phyloP scores from a whole-genome alignment of 257 asterid species.

The Solanum sejunctum region DNA sequence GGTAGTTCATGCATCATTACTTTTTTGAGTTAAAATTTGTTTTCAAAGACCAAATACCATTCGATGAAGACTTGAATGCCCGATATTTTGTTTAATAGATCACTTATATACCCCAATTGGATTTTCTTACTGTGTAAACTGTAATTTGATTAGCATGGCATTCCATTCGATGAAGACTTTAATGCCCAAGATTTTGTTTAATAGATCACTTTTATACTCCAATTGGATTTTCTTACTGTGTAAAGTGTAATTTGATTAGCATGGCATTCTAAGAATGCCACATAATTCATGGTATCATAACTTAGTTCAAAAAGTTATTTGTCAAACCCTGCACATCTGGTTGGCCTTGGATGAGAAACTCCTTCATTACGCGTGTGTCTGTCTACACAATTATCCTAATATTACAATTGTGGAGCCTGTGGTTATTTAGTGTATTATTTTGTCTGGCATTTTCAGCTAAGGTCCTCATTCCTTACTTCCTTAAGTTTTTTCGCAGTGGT shows the following conservation, averaged over 20 bases:
- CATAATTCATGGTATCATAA: not conserved
- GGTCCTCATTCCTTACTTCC: not conserved
- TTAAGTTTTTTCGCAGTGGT: conserved; percentile 52
- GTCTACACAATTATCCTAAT: not conserved
- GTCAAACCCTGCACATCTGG: not conserved
- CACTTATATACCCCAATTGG: not conserved
- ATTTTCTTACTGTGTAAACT: not conserved
- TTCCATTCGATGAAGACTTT: not conserved
- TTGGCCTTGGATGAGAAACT: not conserved
- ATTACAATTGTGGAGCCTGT: not conserved
- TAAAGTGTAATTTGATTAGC: not conserved
- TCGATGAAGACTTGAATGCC: not conserved
- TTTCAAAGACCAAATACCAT: not conserved
- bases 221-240: not conserved
- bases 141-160: no score
- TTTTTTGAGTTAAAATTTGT: not conserved
- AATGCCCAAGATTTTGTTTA: not conserved
- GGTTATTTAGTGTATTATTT: not conserved
- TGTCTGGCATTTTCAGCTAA: not conserved
- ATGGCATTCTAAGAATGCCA: not conserved
- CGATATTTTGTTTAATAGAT: not conserved
- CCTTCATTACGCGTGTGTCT: not conserved
- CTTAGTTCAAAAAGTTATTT: not conserved
- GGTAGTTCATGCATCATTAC: not conserved
- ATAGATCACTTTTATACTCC: not conserved